Percentiles rank a stretch among this genome's conserved stretches.
phyloP scores from a whole-genome alignment of 768 basidiomycete genomes.

The Suillus spraguei region DNA sequence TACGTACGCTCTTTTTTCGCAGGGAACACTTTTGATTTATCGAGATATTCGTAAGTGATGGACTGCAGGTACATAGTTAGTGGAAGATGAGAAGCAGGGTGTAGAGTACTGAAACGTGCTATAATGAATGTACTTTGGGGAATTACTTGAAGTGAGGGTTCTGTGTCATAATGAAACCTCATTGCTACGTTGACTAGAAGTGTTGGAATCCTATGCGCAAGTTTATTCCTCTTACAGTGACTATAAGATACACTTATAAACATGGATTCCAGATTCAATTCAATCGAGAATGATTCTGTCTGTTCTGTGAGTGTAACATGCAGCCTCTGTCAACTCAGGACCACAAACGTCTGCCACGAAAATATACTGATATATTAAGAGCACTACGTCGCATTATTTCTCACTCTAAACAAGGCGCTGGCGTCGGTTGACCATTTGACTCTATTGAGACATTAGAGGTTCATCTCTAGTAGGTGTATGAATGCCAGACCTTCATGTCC shows the following conservation, averaged over 20 bases:
- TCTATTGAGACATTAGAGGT: constrained; percentile 2
- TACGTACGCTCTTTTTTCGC: neutral
- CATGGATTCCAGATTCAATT: neutral
- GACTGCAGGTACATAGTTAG: neutral
- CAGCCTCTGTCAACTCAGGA: neutral
- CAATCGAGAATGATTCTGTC: neutral
- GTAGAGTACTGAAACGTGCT: constrained; percentile 1
- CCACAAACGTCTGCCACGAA: neutral
- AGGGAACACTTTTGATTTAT: constrained; percentile 6
- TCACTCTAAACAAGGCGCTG: neutral
- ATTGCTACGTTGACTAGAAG: neutral
- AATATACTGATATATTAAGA: neutral
- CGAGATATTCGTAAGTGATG: constrained; percentile 9
- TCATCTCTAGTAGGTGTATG: constrained; percentile 1
- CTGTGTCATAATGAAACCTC: neutral
- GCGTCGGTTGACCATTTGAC: neutral
- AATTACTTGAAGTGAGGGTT: neutral
- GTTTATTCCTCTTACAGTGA: neutral
- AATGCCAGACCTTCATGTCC: constrained; percentile 2
- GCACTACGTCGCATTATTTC: neutral
- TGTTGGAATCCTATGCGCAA: neutral
- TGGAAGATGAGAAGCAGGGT: neutral
- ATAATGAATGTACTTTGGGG: constrained; percentile 1
- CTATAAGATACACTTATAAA: neutral
- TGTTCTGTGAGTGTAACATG: neutral